phyloP scores from a whole-genome alignment of 805 yeast species.

The Candida silvicultrix region DNA sequence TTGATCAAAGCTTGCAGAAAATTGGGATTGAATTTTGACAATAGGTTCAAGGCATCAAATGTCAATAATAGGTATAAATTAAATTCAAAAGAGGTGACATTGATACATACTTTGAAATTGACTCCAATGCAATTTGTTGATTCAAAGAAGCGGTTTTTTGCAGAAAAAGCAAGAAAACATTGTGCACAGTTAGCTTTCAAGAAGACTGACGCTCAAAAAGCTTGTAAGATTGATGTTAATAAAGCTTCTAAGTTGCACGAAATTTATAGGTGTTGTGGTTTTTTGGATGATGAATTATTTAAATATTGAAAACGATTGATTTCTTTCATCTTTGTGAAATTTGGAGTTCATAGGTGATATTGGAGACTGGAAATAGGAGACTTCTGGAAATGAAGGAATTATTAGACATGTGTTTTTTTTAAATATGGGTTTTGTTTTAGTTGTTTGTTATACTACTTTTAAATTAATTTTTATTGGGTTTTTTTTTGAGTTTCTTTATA shows the following conservation, averaged over 20 bases:
- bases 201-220: constrained; percentile 97
- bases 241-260: constrained; percentile 90
- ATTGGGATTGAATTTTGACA: not conserved
- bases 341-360: too few relatives aligned
- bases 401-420: too few relatives aligned
- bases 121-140: constrained; percentile 30
- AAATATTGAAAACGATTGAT: not conserved
- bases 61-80: constrained; percentile 3
- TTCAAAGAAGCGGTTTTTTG: constrained; percentile 77
- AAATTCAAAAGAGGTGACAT: constrained; percentile 7
- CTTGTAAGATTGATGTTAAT: constrained; percentile 94
- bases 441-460: too few relatives aligned
- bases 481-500: too few relatives aligned
- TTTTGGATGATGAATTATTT: constrained; percentile 73
- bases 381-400: too few relatives aligned
- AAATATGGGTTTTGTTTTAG: not conserved
- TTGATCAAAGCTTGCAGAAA: not conserved
- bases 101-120: constrained; percentile 13
- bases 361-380: too few relatives aligned
- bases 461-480: not conserved
- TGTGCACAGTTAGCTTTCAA: constrained; percentile 73
- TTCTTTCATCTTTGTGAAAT: too few relatives aligned
- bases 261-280: constrained; percentile 86
- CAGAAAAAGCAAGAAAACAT: constrained; percentile 78
- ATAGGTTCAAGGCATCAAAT: not conserved